Evolutionary conservation across 2,329 filamentous ascomycete species (phyloP), one percentile per base, ranked within the genome.

Genomic region (Eutypella sp.): DNA sequence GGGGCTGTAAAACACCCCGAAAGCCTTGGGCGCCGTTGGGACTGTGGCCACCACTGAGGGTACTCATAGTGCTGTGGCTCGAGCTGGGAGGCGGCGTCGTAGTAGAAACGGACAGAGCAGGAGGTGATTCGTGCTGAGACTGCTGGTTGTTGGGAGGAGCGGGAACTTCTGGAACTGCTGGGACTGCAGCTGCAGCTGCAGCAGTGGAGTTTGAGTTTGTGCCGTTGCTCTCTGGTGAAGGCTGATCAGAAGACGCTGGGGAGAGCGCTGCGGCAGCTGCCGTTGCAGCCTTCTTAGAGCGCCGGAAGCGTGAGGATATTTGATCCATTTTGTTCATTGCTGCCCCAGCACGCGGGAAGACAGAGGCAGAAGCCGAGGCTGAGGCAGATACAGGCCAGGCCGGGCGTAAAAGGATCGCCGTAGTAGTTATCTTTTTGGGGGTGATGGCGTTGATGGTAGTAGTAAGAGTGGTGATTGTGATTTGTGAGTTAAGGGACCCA

Each of bases 271-370:
- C 41, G 3, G 54, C 45, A 27, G 47, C 42, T 15, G 47, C 23
- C 11, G 54, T 46, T 18, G 54, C 44, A 15, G 48, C 47, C 42
- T 47, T 54, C 48, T 50, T 57, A 18, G 34, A 51, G 47, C 58
- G 58, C 46, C 59, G 55, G 25, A 61, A 61, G 51, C 58, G 59
- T 42, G 58, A 53, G 24, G 58, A 54, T 33, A 62, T 38, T 19
- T 56, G 57, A 27, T 62, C 59, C 56, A 61, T 61, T 20, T 24
- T 48, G 10, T 25, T 48, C 46, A 39, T 39, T 23, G 5, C 36
- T 8, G 36, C 19, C 8, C 20, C 9, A 24, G 15, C 23, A 7
- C 10, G n/a, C 15, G 9, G n/a, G 10, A 20, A n/a, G 13, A 13
- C 5, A 22, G 19, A 13, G 18, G 11, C 9, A 19, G 19, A 23